A percentile compares a stretch with the other conserved stretches of the same genome.
phyloP scores from a whole-genome alignment of 2,329 filamentous ascomycete genomes.

The Dryadomyces quercivorus region DNA sequence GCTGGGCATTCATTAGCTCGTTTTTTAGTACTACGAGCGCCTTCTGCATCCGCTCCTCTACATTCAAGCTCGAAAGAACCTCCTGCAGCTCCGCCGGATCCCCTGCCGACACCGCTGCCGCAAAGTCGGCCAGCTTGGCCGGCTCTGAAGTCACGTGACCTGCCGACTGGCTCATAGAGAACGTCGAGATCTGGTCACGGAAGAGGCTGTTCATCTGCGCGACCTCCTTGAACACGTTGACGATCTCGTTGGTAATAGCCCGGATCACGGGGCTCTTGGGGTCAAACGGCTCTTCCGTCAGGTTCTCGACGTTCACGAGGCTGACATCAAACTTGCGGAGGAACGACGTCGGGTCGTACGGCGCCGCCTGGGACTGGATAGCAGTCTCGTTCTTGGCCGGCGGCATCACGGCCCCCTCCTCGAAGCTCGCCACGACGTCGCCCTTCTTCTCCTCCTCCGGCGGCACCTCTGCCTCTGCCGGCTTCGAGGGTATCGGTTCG shows the following conservation, averaged over 20 bases:
- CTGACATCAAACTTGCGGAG: conserved; percentile 85
- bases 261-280: conserved; percentile 80
- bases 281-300: conserved; percentile 79
- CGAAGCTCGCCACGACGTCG: conserved; percentile 93
- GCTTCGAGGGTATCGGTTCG: conserved; percentile 47
- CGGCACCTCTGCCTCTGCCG: conserved; percentile 35
- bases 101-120: conserved; percentile 88
- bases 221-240: conserved; percentile 97
- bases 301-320: conserved; percentile 88
- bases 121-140: conserved; percentile 91
- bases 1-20: conserved; percentile 93
- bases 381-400: conserved; percentile 33
- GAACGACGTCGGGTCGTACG: conserved; percentile 81
- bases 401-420: conserved; percentile 58
- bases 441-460: conserved; percentile 57
- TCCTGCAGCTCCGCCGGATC: conserved; percentile 88
- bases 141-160: conserved; percentile 94
- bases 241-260: conserved; percentile 91
- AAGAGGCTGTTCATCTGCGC: conserved; percentile 89
- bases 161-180: conserved; percentile 87
- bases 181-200: conserved; percentile 93
- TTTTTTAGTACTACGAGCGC: conserved; percentile 89
- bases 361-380: background rate
- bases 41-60: conserved; percentile 87
- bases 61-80: conserved; percentile 75